Percentiles rank a stretch among this genome's conserved stretches.
These are phyloP conservation scores for Phallus indusiatus DNA, from an alignment of 768 basidiomycete species.

Conservation along the genomic window DNA sequence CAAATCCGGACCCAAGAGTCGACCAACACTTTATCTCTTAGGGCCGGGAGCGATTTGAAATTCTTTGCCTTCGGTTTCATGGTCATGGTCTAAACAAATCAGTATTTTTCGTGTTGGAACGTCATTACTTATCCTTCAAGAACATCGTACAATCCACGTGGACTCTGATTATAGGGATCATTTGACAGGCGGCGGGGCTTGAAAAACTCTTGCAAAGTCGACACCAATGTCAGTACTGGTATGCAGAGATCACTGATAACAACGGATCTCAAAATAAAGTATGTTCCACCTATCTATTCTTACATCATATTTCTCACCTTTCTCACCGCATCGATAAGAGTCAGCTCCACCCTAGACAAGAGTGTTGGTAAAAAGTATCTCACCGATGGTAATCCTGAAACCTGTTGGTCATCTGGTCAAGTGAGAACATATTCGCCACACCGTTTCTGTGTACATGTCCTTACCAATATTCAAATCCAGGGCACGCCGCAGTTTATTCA, in stretches of 20 bases:
- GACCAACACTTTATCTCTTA: too few species aligned
- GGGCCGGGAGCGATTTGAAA: too few species aligned
- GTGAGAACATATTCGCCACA: constrained; percentile 23
- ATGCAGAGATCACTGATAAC: constrained; percentile 28
- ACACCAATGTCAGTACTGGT: background rate
- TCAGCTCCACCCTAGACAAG: constrained; percentile 73
- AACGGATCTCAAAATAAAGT: constrained; percentile 44
- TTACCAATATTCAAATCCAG: constrained; percentile 29
- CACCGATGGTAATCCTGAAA: constrained; percentile 62
- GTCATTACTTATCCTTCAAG: too few species aligned
- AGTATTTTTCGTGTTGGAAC: too few species aligned
- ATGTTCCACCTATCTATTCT: constrained; percentile 1
- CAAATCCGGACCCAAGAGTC: too few species aligned
- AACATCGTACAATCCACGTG: too few species aligned
- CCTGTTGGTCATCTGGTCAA: constrained; percentile 81
- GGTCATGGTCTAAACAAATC: too few species aligned
- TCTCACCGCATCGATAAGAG: constrained; percentile 36
- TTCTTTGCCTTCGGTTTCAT: too few species aligned
- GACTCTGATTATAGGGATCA: too few species aligned
- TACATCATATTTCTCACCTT: background rate
- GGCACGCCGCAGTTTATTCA: constrained; percentile 73
- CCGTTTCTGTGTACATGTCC: background rate
- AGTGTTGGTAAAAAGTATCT: constrained; percentile 61
- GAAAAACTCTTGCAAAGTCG: background rate
- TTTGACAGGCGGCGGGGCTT: background rate